These are phyloP conservation scores for Aegilops umbellulata DNA, from an alignment of 176 grass and related monocot species.

Conservation along the genomic window DNA sequence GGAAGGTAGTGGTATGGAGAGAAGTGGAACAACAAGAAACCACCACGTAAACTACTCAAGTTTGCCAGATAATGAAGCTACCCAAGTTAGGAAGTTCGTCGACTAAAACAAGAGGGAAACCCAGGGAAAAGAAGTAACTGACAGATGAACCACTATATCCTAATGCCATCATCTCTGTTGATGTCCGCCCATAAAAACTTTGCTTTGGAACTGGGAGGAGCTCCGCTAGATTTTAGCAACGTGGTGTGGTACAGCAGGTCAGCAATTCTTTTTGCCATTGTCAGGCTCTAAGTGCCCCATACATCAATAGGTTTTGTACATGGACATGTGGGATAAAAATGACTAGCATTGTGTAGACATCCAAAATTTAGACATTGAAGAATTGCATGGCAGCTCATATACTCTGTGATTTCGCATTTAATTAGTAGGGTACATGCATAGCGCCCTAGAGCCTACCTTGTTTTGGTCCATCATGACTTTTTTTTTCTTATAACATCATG, in stretches of 20 bases:
- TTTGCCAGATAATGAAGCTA: not conserved
- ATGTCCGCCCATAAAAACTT: not conserved
- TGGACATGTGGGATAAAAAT: not conserved
- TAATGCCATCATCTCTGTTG: constrained; percentile 1
- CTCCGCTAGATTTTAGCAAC: not conserved
- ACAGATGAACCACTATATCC: not conserved
- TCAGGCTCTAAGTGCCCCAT: not conserved
- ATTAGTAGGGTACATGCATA: not conserved
- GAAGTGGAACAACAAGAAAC: not conserved
- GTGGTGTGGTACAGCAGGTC: not conserved
- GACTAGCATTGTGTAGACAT: not conserved
- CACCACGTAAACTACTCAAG: not conserved
- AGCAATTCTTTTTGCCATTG: not conserved
- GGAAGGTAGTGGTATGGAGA: not conserved
- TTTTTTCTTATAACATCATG: not conserved
- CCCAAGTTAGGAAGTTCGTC: not conserved
- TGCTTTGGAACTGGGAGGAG: constrained; percentile 16
- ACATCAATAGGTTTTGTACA: not conserved
- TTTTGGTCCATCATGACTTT: not conserved
- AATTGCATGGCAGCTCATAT: not conserved
- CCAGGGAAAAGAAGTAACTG: not conserved
- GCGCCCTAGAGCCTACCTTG: not conserved
- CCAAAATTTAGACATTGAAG: not conserved
- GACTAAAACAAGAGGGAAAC: not conserved
- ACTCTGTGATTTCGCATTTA: constrained; percentile 26